Base-by-base conservation (phyloP, 176 grass and related monocot genomes). In the Paspalum notatum region DNA sequence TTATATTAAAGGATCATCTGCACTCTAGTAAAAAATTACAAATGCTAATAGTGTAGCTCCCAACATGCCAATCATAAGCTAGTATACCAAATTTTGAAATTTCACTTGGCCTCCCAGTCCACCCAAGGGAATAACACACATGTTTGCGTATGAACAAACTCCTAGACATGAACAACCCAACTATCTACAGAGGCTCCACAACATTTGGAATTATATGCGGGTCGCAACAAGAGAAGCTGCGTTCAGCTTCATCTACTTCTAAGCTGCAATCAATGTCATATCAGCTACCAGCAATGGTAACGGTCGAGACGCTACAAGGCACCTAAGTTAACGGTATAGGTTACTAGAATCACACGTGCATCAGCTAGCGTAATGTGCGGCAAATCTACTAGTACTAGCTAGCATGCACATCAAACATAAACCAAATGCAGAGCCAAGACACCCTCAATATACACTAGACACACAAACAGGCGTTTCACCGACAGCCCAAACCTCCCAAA, bases 151-250 rank as follows among this genome's bases (percentile, higher is more conserved):
- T 16, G 41, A 42, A 12, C 26, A 77, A 2, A 74, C 24, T 75
- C 21, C 44, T 13, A 68, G 27, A 54, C 37, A 84, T 42, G 71
- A 47, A 58, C 48, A 43, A 77, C 66, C 25, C 27, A 42, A 11
- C 16, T 50, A 79, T 17, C 56, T 37, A 51, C 27, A 24, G 56
- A 20, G 43, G 50, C 25, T 76, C 18, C 25, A 9, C 48, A 39
- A 64, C 4, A 12, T 62, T 64, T 63, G 38, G 53, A 76, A 63
- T 62, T 62, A 50, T 14, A 59, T 58, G 46, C 12, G 58, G 38
- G 73, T 18, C 9, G 0, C 42, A 17, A 77, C 78, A 85, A 85
- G 44, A 50, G 11, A 25, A 77, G 71, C 64, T 76, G 16, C 40
- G 38, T 50, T 76, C 47, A 49, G 37, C 62, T 68, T 71, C 55